These are phyloP conservation scores for Alloascoidea hylecoeti DNA, from an alignment of 805 yeast genomes.

Conservation along the genomic window DNA sequence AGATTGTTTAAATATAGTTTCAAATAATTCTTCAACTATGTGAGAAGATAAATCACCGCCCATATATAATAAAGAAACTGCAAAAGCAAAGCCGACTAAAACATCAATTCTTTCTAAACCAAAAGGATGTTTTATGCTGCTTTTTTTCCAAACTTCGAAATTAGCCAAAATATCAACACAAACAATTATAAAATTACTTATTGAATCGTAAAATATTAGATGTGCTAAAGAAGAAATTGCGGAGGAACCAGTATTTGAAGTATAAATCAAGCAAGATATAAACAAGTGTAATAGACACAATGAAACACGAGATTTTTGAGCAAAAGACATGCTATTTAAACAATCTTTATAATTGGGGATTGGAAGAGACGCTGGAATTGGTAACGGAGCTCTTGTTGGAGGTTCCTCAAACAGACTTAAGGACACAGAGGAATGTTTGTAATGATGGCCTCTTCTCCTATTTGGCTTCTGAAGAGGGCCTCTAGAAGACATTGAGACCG, in stretches of 20 bases:
- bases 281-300: slow-evolving; percentile 49
- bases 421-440: slow-evolving; percentile 91
- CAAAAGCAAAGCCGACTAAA: slow-evolving; percentile 72
- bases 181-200: slow-evolving; percentile 58
- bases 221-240: slow-evolving; percentile 74
- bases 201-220: slow-evolving; percentile 72
- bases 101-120: slow-evolving; percentile 90
- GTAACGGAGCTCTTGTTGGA: slow-evolving; percentile 47
- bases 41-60: slow-evolving; percentile 86
- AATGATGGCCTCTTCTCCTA: slow-evolving; percentile 82
- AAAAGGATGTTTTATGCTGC: slow-evolving; percentile 78
- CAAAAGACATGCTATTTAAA: slow-evolving; percentile 36
- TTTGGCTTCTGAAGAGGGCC: slow-evolving; percentile 3
- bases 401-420: slow-evolving; percentile 95
- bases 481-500: background rate
- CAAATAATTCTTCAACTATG: slow-evolving; percentile 52
- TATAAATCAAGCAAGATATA: slow-evolving; percentile 41
- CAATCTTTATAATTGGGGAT: slow-evolving; percentile 62
- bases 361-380: slow-evolving; percentile 23
- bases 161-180: slow-evolving; percentile 74
- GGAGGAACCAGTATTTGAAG: slow-evolving; percentile 42
- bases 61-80: slow-evolving; percentile 77
- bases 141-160: slow-evolving; percentile 80
- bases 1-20: slow-evolving; percentile 15
- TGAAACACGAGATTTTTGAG: slow-evolving; percentile 41